These are phyloP conservation scores for Corchorus capsularis DNA, from an alignment of 345 rosid species.

Conservation along the genomic window DNA sequence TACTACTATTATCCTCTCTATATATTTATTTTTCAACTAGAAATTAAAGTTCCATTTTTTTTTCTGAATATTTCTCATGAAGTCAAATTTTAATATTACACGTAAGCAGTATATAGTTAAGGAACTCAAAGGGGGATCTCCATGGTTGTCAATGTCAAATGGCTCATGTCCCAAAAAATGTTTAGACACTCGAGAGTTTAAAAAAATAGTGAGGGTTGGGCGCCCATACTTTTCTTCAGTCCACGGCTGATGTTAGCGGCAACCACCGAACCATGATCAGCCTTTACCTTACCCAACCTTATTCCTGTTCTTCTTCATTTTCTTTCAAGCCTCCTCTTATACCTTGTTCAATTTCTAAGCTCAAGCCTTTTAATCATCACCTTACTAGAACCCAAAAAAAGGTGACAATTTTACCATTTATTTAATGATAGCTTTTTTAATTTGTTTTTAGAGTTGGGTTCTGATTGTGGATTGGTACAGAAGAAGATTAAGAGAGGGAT, in stretches of 20 bases:
- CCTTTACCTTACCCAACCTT: constrained; percentile 1
- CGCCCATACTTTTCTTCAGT: background rate
- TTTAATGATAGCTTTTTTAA: background rate
- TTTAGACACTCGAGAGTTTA: constrained; percentile 2
- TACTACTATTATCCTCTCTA: background rate
- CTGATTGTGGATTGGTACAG: constrained; percentile 21
- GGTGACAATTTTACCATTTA: constrained; percentile 16
- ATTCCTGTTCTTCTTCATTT: constrained; percentile 20
- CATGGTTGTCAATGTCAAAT: constrained; percentile 1
- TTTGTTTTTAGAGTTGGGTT: background rate
- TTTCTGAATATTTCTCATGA: too few species aligned
- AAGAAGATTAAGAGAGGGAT: constrained; percentile 31
- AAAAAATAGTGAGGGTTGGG: background rate
- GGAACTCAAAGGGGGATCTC: background rate
- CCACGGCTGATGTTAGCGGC: background rate
- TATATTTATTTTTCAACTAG: too few species aligned
- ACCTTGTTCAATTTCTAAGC: constrained; percentile 16
- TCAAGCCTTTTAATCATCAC: constrained; percentile 17
- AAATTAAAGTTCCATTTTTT: too few species aligned
- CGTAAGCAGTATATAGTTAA: background rate
- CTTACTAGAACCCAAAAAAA: constrained; percentile 25
- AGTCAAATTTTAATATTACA: background rate
- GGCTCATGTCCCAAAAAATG: background rate
- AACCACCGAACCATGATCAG: constrained; percentile 23
- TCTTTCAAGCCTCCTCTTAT: constrained; percentile 22